These are phyloP conservation scores for Allomyces javanicus DNA, from an alignment of 192 early-diverging fungal genomes.

Conservation along the genomic window DNA sequence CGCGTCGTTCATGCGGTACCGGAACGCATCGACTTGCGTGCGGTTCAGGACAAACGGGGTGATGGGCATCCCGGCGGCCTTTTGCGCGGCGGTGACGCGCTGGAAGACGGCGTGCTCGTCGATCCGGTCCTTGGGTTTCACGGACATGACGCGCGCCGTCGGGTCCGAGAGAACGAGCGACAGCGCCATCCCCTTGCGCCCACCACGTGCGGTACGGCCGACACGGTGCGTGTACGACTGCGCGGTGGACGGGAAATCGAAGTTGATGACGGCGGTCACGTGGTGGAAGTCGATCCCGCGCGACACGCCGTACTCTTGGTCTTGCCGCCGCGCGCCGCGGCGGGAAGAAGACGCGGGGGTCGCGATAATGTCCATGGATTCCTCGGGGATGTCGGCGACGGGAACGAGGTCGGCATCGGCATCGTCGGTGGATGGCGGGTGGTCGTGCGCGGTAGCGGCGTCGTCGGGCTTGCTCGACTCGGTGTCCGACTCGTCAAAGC, in stretches of 20 bases:
- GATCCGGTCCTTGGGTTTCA: slow-evolving; percentile 21
- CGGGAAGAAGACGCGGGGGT: not conserved
- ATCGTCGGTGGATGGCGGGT: no score
- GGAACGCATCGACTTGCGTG: slow-evolving; percentile 72
- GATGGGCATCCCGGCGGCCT: slow-evolving; percentile 25
- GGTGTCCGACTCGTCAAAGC: not conserved
- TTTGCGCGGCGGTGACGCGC: slow-evolving; percentile 53
- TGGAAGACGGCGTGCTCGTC: slow-evolving; percentile 36
- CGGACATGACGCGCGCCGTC: slow-evolving; percentile 3
- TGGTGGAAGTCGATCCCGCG: slow-evolving; percentile 91
- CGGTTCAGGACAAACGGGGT: slow-evolving; percentile 73
- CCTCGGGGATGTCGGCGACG: no score
- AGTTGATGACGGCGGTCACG: slow-evolving; percentile 87
- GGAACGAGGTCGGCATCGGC: no score
- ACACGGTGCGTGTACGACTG: slow-evolving; percentile 83
- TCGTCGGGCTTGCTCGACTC: slow-evolving; percentile 10
- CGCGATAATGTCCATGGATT: no score
- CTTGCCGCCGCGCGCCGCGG: slow-evolving; percentile 10
- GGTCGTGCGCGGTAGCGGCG: slow-evolving; percentile 5
- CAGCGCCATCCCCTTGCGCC: slow-evolving; percentile 69
- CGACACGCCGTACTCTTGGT: slow-evolving; percentile 74
- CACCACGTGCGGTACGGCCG: slow-evolving; percentile 85
- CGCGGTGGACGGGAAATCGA: slow-evolving; percentile 77
- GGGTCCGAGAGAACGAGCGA: slow-evolving; percentile 56
- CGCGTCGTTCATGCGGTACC: slow-evolving; percentile 77